phyloP scores from a whole-genome alignment of 2,329 filamentous ascomycete genomes.

The Harringtonia aguacate region DNA sequence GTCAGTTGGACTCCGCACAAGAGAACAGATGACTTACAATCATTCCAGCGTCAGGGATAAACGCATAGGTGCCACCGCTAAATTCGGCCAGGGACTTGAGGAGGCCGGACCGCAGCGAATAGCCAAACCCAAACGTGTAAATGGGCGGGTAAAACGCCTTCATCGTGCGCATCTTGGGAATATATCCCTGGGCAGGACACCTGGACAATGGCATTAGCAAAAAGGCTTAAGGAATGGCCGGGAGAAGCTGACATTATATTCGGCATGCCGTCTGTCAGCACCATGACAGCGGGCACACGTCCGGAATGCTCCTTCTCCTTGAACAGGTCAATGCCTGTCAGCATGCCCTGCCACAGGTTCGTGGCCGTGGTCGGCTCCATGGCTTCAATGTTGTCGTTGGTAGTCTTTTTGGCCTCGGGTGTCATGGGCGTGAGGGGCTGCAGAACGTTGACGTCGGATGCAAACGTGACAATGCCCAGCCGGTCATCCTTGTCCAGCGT shows the following conservation, averaged over 20 bases:
- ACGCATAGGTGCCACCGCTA: conserved; percentile 46
- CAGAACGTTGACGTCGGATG: conserved; percentile 21
- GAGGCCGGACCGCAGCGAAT: conserved; percentile 36
- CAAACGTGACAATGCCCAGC: conserved; percentile 47
- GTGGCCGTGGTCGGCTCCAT: conserved; percentile 31
- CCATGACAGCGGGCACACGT: too few relatives aligned
- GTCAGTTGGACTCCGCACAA: neutral
- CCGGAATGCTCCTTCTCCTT: conserved; percentile 14
- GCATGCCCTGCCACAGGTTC: conserved; percentile 49
- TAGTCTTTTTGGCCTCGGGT: conserved; percentile 30
- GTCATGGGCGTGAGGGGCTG: conserved; percentile 37
- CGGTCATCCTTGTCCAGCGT: conserved; percentile 43
- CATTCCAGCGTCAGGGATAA: conserved; percentile 53
- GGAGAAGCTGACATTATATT: conserved; percentile 34
- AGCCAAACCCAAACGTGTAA: conserved; percentile 46
- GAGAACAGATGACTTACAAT: conserved; percentile 25
- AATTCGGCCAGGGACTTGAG: conserved; percentile 50
- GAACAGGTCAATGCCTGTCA: conserved; percentile 38
- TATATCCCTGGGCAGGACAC: conserved; percentile 36
- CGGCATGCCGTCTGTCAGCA: conserved; percentile 36
- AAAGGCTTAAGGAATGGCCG: too few relatives aligned
- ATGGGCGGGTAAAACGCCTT: conserved; percentile 29
- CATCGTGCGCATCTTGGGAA: conserved; percentile 38
- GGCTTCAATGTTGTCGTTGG: conserved; percentile 28
- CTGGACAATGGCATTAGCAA: neutral